Evolutionary conservation across 306 rosid species (phyloP).

Genomic region (Quercus rubra): DNA sequence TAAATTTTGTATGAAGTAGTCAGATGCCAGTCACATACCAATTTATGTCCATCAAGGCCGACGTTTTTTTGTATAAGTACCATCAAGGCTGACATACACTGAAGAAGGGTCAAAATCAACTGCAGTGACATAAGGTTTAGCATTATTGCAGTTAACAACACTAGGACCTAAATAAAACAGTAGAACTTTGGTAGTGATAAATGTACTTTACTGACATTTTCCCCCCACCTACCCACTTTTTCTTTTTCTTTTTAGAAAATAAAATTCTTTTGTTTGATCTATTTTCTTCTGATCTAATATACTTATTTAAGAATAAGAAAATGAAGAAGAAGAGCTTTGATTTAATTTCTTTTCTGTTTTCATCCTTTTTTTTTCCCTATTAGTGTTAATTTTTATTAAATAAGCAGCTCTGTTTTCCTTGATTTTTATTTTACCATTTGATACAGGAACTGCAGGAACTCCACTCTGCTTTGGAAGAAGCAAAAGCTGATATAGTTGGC

Average conservation of each 20-base stretch:
- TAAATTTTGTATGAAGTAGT: too few relatives aligned
- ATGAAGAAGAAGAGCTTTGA: not conserved
- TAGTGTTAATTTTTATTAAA: not conserved
- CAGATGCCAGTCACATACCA: not conserved
- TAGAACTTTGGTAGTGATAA: not conserved
- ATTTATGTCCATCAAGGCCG: not conserved
- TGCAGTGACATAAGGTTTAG: not conserved
- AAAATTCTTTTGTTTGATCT: not conserved
- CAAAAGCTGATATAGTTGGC: constrained; percentile 98
- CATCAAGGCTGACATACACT: not conserved
- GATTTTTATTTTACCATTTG: constrained; percentile 21
- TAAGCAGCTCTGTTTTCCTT: not conserved
- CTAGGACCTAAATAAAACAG: not conserved
- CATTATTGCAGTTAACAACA: not conserved
- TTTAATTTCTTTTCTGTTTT: not conserved
- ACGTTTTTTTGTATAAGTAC: too few relatives aligned
- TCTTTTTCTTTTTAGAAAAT: too few relatives aligned
- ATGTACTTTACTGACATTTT: not conserved
- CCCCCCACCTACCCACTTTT: not conserved
- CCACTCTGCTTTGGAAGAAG: constrained; percentile 91
- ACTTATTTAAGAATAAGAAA: not conserved
- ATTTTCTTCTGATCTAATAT: not conserved
- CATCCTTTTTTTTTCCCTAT: not conserved
- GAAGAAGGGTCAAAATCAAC: not conserved
- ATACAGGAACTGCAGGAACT: constrained; percentile 91